These are phyloP conservation scores for Samsoniella hepiali DNA, from an alignment of 2,329 filamentous ascomycete species.

Conservation along the genomic window DNA sequence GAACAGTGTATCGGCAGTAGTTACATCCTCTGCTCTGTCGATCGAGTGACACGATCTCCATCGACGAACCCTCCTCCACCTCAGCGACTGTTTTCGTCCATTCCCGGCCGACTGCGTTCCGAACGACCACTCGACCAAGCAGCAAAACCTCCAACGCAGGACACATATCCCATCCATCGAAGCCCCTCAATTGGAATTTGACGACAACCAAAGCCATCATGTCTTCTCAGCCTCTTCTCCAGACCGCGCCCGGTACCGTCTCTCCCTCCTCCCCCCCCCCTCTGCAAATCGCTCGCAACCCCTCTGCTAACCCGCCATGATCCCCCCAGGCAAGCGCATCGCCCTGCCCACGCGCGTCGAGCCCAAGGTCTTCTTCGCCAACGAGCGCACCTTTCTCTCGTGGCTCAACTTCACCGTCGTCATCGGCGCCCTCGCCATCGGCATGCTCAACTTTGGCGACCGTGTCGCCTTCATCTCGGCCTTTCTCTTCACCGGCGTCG, in stretches of 20 bases:
- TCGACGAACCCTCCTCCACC: too few relatives aligned
- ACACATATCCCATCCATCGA: neutral
- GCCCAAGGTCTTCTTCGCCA: constrained; percentile 99
- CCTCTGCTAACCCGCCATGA: constrained; percentile 18
- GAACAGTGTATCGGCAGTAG: neutral
- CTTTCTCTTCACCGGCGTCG: constrained; percentile 88
- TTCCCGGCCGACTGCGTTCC: neutral
- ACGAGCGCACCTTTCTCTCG: constrained; percentile 97
- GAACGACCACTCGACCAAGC: neutral
- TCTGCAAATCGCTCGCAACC: neutral
- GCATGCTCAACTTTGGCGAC: constrained; percentile 97
- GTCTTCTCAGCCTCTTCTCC: constrained; percentile 95
- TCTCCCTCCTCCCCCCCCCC: neutral
- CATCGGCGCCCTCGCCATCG: constrained; percentile 91
- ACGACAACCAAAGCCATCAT: constrained; percentile 50
- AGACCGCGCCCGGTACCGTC: constrained; percentile 78
- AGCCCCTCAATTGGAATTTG: neutral
- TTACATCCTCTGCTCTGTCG: neutral
- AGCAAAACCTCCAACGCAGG: neutral
- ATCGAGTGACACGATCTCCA: neutral
- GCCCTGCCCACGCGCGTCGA: constrained; percentile 96
- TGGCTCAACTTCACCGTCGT: constrained; percentile 99
- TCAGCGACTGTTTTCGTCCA: neutral
- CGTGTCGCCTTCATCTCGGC: constrained; percentile 90
- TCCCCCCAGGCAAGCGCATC: constrained; percentile 81